Conservation (phyloP, 2,329 filamentous ascomycete genomes). For the Pseudohalonectria lignicola region DNA sequence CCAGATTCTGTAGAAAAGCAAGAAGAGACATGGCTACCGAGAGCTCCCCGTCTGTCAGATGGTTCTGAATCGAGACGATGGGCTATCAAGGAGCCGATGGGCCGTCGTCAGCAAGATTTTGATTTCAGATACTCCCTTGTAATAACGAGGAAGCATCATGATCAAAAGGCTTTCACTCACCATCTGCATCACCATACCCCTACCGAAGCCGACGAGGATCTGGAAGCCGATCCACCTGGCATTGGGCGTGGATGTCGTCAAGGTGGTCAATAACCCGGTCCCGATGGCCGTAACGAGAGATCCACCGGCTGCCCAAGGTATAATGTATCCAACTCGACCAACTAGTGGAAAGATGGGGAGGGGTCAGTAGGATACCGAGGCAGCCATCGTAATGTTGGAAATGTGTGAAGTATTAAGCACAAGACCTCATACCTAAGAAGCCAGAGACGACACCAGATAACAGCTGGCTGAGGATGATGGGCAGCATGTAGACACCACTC, state of each 20-base stretch:
- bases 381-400: too few species aligned
- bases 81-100: constrained; percentile 7
- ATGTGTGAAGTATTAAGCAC: too few species aligned
- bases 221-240: constrained; percentile 22
- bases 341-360: constrained; percentile 4
- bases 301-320: constrained; percentile 18
- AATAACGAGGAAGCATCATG: background rate
- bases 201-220: constrained; percentile 15
- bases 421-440: constrained; percentile 4
- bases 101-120: too few species aligned
- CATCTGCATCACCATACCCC: constrained; percentile 16
- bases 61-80: constrained; percentile 15
- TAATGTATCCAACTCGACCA: constrained; percentile 19
- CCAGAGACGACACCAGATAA: constrained; percentile 6
- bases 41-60: constrained; percentile 11
- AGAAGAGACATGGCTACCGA: constrained; percentile 19
- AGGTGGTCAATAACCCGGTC: constrained; percentile 20
- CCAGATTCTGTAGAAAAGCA: constrained; percentile 39
- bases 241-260: constrained; percentile 13
- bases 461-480: constrained; percentile 11
- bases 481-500: constrained; percentile 21
- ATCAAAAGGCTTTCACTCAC: constrained; percentile 5
- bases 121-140: background rate
- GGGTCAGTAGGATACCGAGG: too few species aligned
- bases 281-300: constrained; percentile 19